These are phyloP conservation scores for Podila verticillata DNA, from an alignment of 192 early-diverging fungal genomes.

Conservation along the genomic window DNA sequence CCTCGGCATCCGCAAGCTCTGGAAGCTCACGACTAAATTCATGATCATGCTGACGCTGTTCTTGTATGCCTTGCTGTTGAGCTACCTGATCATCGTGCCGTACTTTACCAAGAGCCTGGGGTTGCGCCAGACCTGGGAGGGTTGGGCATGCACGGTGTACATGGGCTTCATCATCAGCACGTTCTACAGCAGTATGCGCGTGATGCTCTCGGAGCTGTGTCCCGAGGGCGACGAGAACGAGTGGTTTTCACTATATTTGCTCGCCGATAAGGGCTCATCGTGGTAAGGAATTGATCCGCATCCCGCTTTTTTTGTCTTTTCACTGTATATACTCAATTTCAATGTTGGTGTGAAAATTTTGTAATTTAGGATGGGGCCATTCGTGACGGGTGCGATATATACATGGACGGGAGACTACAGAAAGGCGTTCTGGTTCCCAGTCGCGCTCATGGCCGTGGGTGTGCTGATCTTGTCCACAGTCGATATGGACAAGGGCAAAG, in stretches of 20 bases:
- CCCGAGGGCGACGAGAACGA: slow-evolving; percentile 72
- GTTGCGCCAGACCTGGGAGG: slow-evolving; percentile 16
- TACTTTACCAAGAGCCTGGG: slow-evolving; percentile 53
- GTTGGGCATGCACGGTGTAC: slow-evolving; percentile 27
- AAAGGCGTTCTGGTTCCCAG: slow-evolving; percentile 58
- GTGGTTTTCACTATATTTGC: slow-evolving; percentile 70
- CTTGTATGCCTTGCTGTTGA: slow-evolving; percentile 53
- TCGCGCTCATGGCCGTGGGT: slow-evolving; percentile 54
- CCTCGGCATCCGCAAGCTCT: slow-evolving; percentile 54
- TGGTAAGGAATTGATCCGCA: slow-evolving; percentile 33
- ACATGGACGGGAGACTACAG: slow-evolving; percentile 53
- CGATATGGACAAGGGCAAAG: slow-evolving; percentile 61
- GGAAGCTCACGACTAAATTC: slow-evolving; percentile 52
- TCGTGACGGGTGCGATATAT: slow-evolving; percentile 48
- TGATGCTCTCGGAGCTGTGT: slow-evolving; percentile 66
- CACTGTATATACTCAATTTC: neutral
- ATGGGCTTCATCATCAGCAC: slow-evolving; percentile 65
- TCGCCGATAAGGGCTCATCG: slow-evolving; percentile 69
- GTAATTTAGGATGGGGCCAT: slow-evolving; percentile 56
- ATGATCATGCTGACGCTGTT: slow-evolving; percentile 55
- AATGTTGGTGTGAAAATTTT: no score
- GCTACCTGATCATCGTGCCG: slow-evolving; percentile 57
- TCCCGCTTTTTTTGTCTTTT: neutral
- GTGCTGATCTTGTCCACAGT: slow-evolving; percentile 48
- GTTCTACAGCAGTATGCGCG: slow-evolving; percentile 55